phyloP scores from a whole-genome alignment of 495 filamentous ascomycete species.

The Chaetomium tenue region DNA sequence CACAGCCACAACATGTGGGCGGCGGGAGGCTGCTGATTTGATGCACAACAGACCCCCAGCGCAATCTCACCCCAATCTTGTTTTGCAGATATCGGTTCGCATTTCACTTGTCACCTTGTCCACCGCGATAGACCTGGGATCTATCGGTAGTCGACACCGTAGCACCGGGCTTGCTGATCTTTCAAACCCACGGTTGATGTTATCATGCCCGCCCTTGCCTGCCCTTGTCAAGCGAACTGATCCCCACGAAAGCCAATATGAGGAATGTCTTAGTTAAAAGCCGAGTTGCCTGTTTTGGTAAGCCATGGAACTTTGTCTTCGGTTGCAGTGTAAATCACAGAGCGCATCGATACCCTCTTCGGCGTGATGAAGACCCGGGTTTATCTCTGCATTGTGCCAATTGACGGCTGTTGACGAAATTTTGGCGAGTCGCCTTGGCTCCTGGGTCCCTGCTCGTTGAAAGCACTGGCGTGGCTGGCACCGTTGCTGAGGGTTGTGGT shows the following conservation, averaged over 20 bases:
- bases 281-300: background rate
- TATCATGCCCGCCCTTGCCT: background rate
- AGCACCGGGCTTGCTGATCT: background rate
- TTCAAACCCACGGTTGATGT: background rate
- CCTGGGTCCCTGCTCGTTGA: background rate
- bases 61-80: slow-evolving; percentile 11
- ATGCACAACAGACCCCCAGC: slow-evolving; percentile 11
- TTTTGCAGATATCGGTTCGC: slow-evolving; percentile 6
- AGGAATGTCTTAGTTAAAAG: background rate
- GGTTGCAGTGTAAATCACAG: no score
- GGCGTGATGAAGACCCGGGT: no score
- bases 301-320: background rate
- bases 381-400: background rate
- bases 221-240: background rate
- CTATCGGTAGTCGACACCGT: background rate
- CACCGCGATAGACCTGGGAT: background rate
- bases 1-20: slow-evolving; percentile 25
- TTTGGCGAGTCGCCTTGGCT: background rate
- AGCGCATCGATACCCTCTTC: no score
- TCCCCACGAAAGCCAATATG: background rate
- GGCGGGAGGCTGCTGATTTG: slow-evolving; percentile 28
- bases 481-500: background rate
- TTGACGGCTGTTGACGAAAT: background rate
- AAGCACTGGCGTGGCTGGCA: no score
- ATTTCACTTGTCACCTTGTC: background rate